phyloP scores from a whole-genome alignment of 331 rosid genomes.

The Acacia concinna region DNA sequence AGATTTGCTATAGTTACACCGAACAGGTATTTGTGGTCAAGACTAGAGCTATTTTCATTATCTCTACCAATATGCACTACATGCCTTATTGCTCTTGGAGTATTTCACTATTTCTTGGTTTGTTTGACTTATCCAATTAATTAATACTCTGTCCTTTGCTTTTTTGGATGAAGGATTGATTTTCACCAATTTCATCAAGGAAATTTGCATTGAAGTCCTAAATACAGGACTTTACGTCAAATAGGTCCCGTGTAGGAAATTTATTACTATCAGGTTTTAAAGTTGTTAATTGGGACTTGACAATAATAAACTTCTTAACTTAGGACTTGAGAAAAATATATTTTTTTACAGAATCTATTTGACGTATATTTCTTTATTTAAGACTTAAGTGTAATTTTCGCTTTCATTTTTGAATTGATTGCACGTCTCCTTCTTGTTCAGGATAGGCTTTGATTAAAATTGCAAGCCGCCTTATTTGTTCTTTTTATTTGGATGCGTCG shows the following conservation, averaged over 20 bases:
- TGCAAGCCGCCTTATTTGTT: constrained; percentile 9
- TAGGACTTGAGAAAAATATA: no score
- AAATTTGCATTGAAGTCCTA: no score
- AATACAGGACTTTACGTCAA: no score
- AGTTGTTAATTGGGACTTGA: no score
- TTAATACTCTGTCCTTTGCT: not conserved
- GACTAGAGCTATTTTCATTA: constrained; percentile 10
- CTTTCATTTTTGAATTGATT: not conserved
- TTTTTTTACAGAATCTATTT: no score
- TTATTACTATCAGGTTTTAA: no score
- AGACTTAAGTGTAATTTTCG: no score
- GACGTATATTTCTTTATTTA: no score
- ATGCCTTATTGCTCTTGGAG: not conserved
- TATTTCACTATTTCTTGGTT: constrained; percentile 11
- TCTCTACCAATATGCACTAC: constrained; percentile 21
- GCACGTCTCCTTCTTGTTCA: not conserved
- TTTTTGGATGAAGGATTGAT: not conserved
- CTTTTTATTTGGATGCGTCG: not conserved
- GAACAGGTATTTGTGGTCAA: constrained; percentile 37
- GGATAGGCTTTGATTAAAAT: constrained; percentile 18
- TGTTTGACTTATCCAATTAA: constrained; percentile 21
- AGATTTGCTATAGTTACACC: constrained; percentile 37
- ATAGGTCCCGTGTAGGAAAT: no score
- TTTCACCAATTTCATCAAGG: no score
- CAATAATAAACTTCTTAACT: no score